These are phyloP conservation scores for Dryas alaskensis DNA, from an alignment of 306 rosid species.

Conservation along the genomic window DNA sequence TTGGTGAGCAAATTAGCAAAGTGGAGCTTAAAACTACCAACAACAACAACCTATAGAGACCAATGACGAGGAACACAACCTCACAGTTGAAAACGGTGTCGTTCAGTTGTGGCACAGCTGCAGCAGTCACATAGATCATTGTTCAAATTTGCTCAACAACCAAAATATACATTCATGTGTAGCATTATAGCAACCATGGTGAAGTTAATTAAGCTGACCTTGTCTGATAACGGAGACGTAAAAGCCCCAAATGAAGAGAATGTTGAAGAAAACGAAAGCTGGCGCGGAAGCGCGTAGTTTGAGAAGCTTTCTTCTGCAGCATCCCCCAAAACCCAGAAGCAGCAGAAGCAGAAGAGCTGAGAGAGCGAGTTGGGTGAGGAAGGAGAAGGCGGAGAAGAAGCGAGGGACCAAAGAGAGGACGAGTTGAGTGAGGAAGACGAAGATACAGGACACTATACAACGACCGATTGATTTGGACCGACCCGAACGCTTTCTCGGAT, in stretches of 20 bases:
- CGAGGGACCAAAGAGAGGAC: conserved; percentile 37
- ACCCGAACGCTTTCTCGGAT: conserved; percentile 12
- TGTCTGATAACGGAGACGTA: conserved; percentile 36
- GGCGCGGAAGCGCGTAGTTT: conserved; percentile 37
- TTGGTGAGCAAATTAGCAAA: conserved; percentile 8
- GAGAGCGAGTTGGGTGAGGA: conserved; percentile 35
- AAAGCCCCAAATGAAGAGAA: conserved; percentile 42
- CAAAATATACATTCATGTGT: background rate
- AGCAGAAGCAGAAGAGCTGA: conserved; percentile 40
- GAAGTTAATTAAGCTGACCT: conserved; percentile 15
- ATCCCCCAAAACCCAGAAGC: conserved; percentile 32
- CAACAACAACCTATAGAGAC: conserved; percentile 37
- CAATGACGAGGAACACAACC: conserved; percentile 34
- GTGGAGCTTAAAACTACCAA: background rate
- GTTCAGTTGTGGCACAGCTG: conserved; percentile 30
- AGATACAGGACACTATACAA: conserved; percentile 26
- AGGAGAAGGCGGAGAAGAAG: conserved; percentile 29
- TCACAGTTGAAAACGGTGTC: conserved; percentile 36
- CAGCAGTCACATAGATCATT: conserved; percentile 13
- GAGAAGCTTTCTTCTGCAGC: conserved; percentile 37
- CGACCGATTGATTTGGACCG: conserved; percentile 26
- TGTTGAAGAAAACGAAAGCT: conserved; percentile 45
- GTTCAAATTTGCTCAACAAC: conserved; percentile 1
- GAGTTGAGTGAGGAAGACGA: conserved; percentile 32
- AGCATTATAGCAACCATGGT: background rate